Percentiles rank a stretch among this genome's conserved stretches.
phyloP scores from a whole-genome alignment of 352 stramenopile genomes.

The Pythium oligandrum region DNA sequence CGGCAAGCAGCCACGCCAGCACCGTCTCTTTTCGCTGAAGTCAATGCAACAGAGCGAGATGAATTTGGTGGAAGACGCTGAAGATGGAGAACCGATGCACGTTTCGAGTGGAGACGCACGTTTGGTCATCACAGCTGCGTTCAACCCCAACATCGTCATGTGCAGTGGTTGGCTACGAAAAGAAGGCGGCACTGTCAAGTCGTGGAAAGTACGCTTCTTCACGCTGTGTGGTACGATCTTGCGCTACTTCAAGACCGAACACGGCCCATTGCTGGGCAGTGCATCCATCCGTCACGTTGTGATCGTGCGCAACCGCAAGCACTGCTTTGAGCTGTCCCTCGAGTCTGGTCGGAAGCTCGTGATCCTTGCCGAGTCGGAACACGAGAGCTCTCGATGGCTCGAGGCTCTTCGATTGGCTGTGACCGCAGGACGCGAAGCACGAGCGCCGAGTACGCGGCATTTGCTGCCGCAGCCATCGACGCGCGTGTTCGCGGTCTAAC shows the following conservation, averaged over 20 bases:
- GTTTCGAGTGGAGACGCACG: neutral
- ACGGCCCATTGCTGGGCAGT: conserved; percentile 55
- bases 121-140: conserved; percentile 6
- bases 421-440: conserved; percentile 15
- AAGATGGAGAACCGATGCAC: neutral
- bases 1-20: neutral
- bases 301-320: conserved; percentile 51
- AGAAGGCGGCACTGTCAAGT: conserved; percentile 78
- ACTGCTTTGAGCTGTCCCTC: conserved; percentile 76
- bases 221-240: conserved; percentile 68
- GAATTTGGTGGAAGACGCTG: neutral
- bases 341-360: conserved; percentile 69
- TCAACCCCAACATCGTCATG: conserved; percentile 36
- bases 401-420: conserved; percentile 53
- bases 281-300: conserved; percentile 69
- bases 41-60: neutral
- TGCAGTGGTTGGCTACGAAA: conserved; percentile 80
- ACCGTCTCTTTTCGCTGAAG: neutral
- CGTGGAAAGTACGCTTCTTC: conserved; percentile 82
- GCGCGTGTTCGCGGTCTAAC: too few relatives aligned
- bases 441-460: too few relatives aligned
- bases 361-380: conserved; percentile 61
- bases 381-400: conserved; percentile 67
- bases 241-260: conserved; percentile 84
- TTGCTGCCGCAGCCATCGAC: too few relatives aligned